Conservation (phyloP, 164 flowering plant species). For the Santalum album region DNA sequence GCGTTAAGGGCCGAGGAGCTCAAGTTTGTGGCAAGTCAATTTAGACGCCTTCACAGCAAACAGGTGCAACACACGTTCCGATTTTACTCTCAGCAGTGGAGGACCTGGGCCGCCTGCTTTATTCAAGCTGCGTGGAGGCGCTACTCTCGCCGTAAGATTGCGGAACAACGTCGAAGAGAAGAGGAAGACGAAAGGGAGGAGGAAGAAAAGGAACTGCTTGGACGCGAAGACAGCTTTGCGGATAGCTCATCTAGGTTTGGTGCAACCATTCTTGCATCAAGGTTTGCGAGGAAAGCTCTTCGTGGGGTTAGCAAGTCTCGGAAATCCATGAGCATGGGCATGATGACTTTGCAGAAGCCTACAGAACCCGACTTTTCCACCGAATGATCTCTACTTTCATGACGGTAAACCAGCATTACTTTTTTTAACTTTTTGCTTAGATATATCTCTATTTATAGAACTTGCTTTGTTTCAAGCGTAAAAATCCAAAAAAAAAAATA, state of each 20-base stretch:
- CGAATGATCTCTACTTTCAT: too few relatives aligned
- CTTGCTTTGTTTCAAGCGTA: too few relatives aligned
- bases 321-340: neutral
- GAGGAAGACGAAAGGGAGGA: neutral
- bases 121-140: constrained; percentile 1
- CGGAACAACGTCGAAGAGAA: neutral
- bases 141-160: neutral
- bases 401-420: too few relatives aligned
- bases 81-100: constrained; percentile 3
- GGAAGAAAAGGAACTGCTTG: neutral
- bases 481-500: too few relatives aligned
- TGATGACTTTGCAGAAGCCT: constrained; percentile 1
- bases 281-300: constrained; percentile 1
- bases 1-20: constrained; percentile 1
- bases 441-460: too few relatives aligned
- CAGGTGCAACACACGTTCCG: constrained; percentile 5
- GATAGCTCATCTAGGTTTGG: neutral
- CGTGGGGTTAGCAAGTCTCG: neutral
- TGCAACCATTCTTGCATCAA: neutral
- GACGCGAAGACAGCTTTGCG: neutral
- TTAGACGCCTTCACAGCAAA: constrained; percentile 6
- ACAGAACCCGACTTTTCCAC: constrained; percentile 1
- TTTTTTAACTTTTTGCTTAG: too few relatives aligned
- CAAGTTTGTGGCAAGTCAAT: neutral
- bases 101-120: constrained; percentile 7